These are phyloP conservation scores for Haplographium delicatum DNA, from an alignment of 495 filamentous ascomycete genomes.

Conservation along the genomic window DNA sequence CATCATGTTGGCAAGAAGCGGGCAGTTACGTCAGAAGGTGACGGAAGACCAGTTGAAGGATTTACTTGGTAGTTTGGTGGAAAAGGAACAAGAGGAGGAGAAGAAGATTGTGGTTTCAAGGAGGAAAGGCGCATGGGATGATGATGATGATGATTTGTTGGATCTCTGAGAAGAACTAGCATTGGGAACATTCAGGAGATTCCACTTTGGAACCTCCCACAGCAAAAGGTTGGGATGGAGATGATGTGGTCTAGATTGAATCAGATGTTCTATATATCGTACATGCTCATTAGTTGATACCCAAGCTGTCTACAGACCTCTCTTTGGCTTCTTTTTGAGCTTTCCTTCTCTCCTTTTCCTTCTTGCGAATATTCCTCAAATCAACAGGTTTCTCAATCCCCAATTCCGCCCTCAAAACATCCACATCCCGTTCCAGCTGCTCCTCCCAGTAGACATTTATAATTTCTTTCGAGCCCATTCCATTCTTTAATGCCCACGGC, in stretches of 20 bases:
- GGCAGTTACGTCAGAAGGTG: slow-evolving; percentile 81
- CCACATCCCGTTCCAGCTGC: slow-evolving; percentile 79
- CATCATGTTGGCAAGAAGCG: slow-evolving; percentile 82
- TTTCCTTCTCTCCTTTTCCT: slow-evolving; percentile 63
- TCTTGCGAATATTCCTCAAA: slow-evolving; percentile 71
- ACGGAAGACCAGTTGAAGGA: slow-evolving; percentile 93
- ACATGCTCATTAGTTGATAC: slow-evolving; percentile 15
- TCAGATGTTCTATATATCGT: neutral
- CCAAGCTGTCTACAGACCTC: slow-evolving; percentile 9
- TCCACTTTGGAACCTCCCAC: neutral
- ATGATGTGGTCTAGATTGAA: too few relatives aligned
- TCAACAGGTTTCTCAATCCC: slow-evolving; percentile 88
- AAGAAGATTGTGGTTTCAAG: slow-evolving; percentile 80
- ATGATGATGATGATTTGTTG: slow-evolving; percentile 54
- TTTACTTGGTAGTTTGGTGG: slow-evolving; percentile 73
- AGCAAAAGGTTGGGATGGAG: too few relatives aligned
- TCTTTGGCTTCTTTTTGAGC: slow-evolving; percentile 50
- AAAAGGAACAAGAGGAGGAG: slow-evolving; percentile 51
- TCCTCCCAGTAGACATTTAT: slow-evolving; percentile 99
- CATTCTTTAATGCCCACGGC: slow-evolving; percentile 89
- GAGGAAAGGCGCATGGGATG: slow-evolving; percentile 80
- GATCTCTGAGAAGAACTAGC: slow-evolving; percentile 2
- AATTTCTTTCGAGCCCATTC: slow-evolving; percentile 67
- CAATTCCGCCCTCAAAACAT: slow-evolving; percentile 63
- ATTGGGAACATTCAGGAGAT: slow-evolving; percentile 1